Evolutionary conservation across 2,329 filamentous ascomycete species (phyloP).

Genomic region (Calonectria hawksworthii): DNA sequence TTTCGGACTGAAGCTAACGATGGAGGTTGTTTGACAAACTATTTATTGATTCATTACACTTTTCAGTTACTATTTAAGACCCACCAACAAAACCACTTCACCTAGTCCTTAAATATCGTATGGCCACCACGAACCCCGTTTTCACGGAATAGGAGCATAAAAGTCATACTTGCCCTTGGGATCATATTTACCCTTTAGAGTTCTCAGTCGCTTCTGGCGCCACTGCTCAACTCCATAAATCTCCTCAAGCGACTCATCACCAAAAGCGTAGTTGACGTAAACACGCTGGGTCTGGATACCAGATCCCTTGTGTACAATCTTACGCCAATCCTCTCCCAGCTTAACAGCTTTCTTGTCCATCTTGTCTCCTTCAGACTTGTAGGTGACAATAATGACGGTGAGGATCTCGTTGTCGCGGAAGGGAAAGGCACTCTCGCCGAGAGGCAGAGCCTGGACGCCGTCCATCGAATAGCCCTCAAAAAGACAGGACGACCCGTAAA

Average conservation of each 20-base stretch:
- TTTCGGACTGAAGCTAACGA: too few relatives aligned
- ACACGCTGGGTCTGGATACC: slow-evolving; percentile 27
- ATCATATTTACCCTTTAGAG: slow-evolving; percentile 65
- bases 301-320: slow-evolving; percentile 30
- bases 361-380: slow-evolving; percentile 24
- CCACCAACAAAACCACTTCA: too few relatives aligned
- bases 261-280: slow-evolving; percentile 67
- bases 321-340: slow-evolving; percentile 31
- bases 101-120: too few relatives aligned
- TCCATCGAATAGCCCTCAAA: slow-evolving; percentile 67
- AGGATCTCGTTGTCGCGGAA: slow-evolving; percentile 42
- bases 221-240: slow-evolving; percentile 65
- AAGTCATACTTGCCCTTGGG: slow-evolving; percentile 59
- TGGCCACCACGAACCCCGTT: too few relatives aligned
- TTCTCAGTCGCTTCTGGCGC: slow-evolving; percentile 59
- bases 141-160: slow-evolving; percentile 53
- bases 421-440: slow-evolving; percentile 32
- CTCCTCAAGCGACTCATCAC: slow-evolving; percentile 56
- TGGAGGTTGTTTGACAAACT: too few relatives aligned
- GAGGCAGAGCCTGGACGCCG: slow-evolving; percentile 47
- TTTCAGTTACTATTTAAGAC: too few relatives aligned
- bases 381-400: slow-evolving; percentile 36
- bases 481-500: slow-evolving; percentile 59
- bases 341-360: slow-evolving; percentile 34
- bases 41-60: too few relatives aligned